Percentiles rank a stretch among this genome's conserved stretches.
Conservation (phyloP, 345 rosid genomes). For the Eutrema heterophyllum region DNA sequence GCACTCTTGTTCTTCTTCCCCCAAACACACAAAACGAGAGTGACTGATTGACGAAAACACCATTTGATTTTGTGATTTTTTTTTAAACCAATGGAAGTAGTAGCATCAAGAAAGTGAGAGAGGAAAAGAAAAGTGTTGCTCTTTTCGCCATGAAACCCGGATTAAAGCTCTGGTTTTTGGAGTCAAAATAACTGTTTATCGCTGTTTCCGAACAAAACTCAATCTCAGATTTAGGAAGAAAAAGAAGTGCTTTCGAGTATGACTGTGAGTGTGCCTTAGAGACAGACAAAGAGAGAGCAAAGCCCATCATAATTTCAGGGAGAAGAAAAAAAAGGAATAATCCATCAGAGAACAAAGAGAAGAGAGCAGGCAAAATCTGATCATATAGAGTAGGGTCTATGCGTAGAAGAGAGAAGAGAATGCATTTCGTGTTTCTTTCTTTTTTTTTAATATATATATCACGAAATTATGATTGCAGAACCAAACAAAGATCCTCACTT, state of each 20-base stretch:
- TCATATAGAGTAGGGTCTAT: conserved; percentile 35
- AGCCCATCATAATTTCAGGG: conserved; percentile 13
- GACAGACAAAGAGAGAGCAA: conserved; percentile 19
- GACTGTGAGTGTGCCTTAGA: conserved; percentile 20
- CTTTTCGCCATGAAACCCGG: conserved; percentile 28
- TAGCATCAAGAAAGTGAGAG: conserved; percentile 4
- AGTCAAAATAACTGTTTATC: conserved; percentile 23
- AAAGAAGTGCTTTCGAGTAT: conserved; percentile 25
- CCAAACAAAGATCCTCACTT: conserved; percentile 41
- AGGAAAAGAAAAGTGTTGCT: background rate
- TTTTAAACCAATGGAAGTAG: background rate
- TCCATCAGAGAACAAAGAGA: conserved; percentile 29
- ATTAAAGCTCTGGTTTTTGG: conserved; percentile 29
- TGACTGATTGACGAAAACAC: conserved; percentile 4
- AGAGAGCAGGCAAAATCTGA: conserved; percentile 28
- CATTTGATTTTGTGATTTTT: background rate
- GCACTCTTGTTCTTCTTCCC: conserved; percentile 8
- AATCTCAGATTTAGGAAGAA: conserved; percentile 25
- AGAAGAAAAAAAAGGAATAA: conserved; percentile 12
- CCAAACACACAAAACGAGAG: background rate
- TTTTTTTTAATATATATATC: background rate
- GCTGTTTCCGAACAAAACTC: conserved; percentile 27
- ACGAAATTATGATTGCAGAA: conserved; percentile 34
- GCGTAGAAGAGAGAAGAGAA: conserved; percentile 15
- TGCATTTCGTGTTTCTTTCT: conserved; percentile 4